Evolutionary conservation across 805 yeast species (phyloP).

Genomic region (Nakazawaea pomicola): DNA sequence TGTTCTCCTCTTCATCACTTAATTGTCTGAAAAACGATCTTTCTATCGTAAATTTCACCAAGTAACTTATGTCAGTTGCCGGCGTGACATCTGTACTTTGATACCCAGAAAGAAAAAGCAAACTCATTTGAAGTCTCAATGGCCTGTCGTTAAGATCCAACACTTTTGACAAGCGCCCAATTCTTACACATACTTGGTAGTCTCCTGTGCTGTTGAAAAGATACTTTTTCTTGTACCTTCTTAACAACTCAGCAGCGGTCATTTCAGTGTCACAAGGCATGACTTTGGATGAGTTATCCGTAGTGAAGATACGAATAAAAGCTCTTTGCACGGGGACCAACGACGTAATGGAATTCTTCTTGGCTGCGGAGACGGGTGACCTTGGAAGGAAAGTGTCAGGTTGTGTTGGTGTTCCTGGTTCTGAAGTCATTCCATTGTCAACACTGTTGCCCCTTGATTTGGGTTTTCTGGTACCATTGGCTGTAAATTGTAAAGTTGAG

Average conservation of each 20-base stretch:
- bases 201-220: conserved; percentile 66
- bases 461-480: background rate
- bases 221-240: conserved; percentile 70
- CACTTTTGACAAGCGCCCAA: conserved; percentile 73
- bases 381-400: background rate
- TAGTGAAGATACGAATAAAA: conserved; percentile 12
- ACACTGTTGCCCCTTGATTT: conserved; percentile 7
- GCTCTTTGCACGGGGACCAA: conserved; percentile 7
- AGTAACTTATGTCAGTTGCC: conserved; percentile 74
- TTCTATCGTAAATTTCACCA: conserved; percentile 75
- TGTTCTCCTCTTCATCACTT: conserved; percentile 66
- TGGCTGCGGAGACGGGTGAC: background rate
- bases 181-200: conserved; percentile 67
- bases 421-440: background rate
- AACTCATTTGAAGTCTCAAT: conserved; percentile 66
- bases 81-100: conserved; percentile 72
- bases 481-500: conserved; percentile 2
- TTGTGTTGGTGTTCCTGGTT: background rate
- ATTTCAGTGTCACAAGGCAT: conserved; percentile 75
- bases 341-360: conserved; percentile 6
- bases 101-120: conserved; percentile 74
- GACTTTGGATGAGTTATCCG: conserved; percentile 30
- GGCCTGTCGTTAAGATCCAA: conserved; percentile 73
- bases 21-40: conserved; percentile 55
- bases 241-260: conserved; percentile 69